Evolutionary conservation across 768 basidiomycete species (phyloP).

Genomic region (Mycena latifolia): DNA sequence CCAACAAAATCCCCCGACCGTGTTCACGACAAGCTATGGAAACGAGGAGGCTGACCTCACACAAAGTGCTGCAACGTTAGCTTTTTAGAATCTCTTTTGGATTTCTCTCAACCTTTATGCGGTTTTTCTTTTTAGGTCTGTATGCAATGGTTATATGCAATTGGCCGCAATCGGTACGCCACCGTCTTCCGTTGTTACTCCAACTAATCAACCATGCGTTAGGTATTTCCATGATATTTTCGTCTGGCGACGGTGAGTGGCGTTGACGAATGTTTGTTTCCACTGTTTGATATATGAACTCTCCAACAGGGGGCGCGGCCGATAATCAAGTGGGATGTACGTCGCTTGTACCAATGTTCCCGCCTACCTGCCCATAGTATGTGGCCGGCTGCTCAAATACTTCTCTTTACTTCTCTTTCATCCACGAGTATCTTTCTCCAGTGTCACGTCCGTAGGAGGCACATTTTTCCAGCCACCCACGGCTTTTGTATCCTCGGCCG

Average conservation of each 20-base stretch:
- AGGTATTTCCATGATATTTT: conserved; percentile 29
- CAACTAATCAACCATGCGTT: background rate
- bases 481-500: conserved; percentile 22
- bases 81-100: background rate
- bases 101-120: background rate
- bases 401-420: background rate
- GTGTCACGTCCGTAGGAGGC: conserved; percentile 23
- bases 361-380: conserved; percentile 26
- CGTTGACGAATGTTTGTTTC: conserved; percentile 11
- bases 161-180: conserved; percentile 19
- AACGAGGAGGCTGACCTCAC: conserved; percentile 10
- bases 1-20: conserved; percentile 22
- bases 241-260: conserved; percentile 25
- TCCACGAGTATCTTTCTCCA: background rate
- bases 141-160: conserved; percentile 29
- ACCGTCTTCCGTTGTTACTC: conserved; percentile 3
- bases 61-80: conserved; percentile 20
- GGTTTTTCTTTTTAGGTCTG: conserved; percentile 1
- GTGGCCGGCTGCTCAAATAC: conserved; percentile 4
- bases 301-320: conserved; percentile 17
- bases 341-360: conserved; percentile 25
- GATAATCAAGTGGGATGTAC: conserved; percentile 14
- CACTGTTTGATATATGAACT: background rate
- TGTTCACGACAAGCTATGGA: conserved; percentile 26
- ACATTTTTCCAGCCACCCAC: conserved; percentile 28